Evolutionary conservation across 257 asterid species (phyloP).

Genomic region (Catharanthus roseus): DNA sequence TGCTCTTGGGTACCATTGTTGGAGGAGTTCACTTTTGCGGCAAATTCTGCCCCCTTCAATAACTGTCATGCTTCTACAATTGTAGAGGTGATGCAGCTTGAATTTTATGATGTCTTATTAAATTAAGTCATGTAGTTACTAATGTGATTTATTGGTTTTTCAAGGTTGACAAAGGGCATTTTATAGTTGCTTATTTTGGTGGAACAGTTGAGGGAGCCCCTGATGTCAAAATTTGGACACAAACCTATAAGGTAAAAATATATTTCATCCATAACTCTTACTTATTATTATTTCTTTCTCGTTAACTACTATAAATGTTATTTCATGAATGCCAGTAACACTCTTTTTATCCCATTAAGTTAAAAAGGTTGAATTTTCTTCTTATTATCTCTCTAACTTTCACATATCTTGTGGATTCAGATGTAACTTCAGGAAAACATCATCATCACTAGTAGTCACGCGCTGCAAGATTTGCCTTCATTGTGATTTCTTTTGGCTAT

Average conservation of each 20-base stretch:
- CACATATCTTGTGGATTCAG: not conserved
- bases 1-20: constrained; percentile 54
- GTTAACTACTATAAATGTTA: not conserved
- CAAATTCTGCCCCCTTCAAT: constrained; percentile 67
- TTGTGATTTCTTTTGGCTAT: not conserved
- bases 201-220: constrained; percentile 87
- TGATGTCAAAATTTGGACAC: constrained; percentile 88
- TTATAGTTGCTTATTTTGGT: constrained; percentile 88
- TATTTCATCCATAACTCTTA: not conserved
- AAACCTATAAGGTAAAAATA: constrained; percentile 59
- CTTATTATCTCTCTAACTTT: too few species aligned
- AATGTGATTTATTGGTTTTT: constrained; percentile 14
- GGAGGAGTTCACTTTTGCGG: constrained; percentile 69
- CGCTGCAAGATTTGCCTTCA: not conserved
- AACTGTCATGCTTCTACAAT: constrained; percentile 96
- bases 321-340: not conserved
- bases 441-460: too few species aligned
- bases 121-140: not conserved
- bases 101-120: constrained; percentile 11
- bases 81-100: constrained; percentile 57
- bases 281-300: not conserved
- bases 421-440: not conserved
- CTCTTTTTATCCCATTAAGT: too few species aligned
- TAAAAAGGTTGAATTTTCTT: too few species aligned
- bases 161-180: constrained; percentile 69